Conservation (phyloP, 2,329 filamentous ascomycete species). For the Colletotrichum gloeosporioides region DNA sequence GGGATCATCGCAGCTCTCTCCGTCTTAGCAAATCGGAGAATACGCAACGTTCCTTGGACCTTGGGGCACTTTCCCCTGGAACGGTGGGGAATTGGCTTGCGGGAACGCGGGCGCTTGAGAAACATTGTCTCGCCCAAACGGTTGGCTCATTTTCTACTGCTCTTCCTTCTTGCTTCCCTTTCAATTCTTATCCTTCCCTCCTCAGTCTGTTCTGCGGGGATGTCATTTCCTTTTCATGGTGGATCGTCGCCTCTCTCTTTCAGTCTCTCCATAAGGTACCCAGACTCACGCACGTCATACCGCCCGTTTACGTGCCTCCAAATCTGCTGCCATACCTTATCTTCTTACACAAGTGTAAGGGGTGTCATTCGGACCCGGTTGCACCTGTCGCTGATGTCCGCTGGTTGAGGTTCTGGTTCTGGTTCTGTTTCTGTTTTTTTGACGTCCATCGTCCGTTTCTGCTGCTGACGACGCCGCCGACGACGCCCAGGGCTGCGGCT, state of each 20-base stretch:
- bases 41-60: neutral
- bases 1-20: neutral
- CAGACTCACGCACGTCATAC: neutral
- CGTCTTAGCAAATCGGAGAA: slow-evolving; percentile 1
- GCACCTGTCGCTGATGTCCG: neutral
- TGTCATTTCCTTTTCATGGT: neutral
- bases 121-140: slow-evolving; percentile 18
- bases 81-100: slow-evolving; percentile 16
- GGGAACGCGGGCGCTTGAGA: slow-evolving; percentile 8
- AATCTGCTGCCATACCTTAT: neutral
- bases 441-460: neutral
- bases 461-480: neutral
- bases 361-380: neutral
- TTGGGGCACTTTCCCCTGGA: neutral
- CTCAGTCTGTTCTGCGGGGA: neutral
- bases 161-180: neutral
- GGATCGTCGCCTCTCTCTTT: neutral
- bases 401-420: neutral
- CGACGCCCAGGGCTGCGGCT: neutral
- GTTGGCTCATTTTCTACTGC: neutral
- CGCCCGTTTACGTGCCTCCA: neutral
- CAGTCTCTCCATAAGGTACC: neutral
- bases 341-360: neutral
- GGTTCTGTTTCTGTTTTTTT: neutral
- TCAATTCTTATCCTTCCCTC: neutral